A percentile compares a stretch with the other conserved stretches of the same genome.
Evolutionary conservation across 148 eudicot species (phyloP).

Genomic region (Rhododendron ovatum): DNA sequence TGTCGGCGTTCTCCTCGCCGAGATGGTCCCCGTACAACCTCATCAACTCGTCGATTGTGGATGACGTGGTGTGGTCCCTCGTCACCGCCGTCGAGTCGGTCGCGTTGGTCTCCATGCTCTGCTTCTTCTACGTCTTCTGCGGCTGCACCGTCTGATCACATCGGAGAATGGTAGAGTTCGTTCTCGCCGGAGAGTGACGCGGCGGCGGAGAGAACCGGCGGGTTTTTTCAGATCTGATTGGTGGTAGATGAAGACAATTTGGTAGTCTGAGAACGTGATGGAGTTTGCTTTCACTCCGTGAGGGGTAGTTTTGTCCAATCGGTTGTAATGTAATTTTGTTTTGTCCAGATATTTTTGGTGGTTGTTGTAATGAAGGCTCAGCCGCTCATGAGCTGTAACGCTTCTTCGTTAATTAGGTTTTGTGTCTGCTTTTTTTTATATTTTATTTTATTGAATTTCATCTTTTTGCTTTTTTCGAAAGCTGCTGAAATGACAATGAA

Average conservation of each 20-base stretch:
- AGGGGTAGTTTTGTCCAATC: slow-evolving; percentile 2
- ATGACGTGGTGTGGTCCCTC: slow-evolving; percentile 28
- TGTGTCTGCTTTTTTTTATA: not conserved
- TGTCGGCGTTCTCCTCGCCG: not conserved
- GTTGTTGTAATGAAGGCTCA: not conserved
- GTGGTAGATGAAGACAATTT: not conserved
- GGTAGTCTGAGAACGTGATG: slow-evolving; percentile 7
- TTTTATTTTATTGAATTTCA: not conserved
- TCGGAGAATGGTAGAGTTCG: not conserved
- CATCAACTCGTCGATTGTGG: slow-evolving; percentile 20
- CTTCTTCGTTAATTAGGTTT: not conserved
- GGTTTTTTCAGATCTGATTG: not conserved
- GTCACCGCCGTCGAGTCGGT: slow-evolving; percentile 39
- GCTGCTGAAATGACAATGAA: no score
- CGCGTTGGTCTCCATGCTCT: slow-evolving; percentile 29
- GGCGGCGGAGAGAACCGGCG: not conserved
- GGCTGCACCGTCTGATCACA: slow-evolving; percentile 30
- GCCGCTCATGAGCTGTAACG: not conserved
- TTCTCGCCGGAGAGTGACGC: not conserved
- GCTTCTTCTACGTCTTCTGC: slow-evolving; percentile 37
- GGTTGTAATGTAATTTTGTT: not conserved
- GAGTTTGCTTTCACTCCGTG: not conserved
- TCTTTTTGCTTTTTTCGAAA: not conserved
- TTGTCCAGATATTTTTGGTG: not conserved
- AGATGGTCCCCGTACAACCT: slow-evolving; percentile 11